Evolutionary conservation across 2,329 filamentous ascomycete genomes (phyloP).

Genomic region (Blastomyces percursus): DNA sequence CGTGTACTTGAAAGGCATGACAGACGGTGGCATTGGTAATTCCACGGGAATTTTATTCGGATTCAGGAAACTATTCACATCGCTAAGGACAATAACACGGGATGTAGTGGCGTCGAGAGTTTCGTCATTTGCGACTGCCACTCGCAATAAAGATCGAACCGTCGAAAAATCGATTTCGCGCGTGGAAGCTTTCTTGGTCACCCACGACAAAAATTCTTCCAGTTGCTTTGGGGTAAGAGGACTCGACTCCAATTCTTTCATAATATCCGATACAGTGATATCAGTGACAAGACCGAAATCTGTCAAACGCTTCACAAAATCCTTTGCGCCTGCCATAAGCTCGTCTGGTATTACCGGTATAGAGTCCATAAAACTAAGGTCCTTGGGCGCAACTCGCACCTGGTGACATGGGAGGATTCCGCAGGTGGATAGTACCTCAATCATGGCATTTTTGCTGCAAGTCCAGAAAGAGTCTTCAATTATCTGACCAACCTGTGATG

Average conservation of each 20-base stretch:
- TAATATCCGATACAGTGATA: slow-evolving; percentile 79
- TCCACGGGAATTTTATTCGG: slow-evolving; percentile 69
- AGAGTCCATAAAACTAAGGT: slow-evolving; percentile 68
- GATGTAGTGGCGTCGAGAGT: slow-evolving; percentile 49
- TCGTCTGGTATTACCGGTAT: slow-evolving; percentile 77
- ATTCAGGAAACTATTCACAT: slow-evolving; percentile 64
- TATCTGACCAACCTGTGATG: slow-evolving; percentile 66
- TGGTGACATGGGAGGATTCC: slow-evolving; percentile 76
- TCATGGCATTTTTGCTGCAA: slow-evolving; percentile 66
- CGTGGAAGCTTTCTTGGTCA: slow-evolving; percentile 57
- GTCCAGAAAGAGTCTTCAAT: slow-evolving; percentile 97
- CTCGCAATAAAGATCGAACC: slow-evolving; percentile 61
- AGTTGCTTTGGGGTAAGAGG: slow-evolving; percentile 71
- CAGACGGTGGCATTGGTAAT: slow-evolving; percentile 67
- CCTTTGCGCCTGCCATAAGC: slow-evolving; percentile 54
- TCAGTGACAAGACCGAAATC: slow-evolving; percentile 79
- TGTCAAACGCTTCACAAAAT: slow-evolving; percentile 68
- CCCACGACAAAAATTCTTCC: slow-evolving; percentile 74
- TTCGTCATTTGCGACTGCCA: slow-evolving; percentile 50
- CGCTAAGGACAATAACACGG: slow-evolving; percentile 64
- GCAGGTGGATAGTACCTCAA: slow-evolving; percentile 79
- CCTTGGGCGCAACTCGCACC: slow-evolving; percentile 64
- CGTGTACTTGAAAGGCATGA: slow-evolving; percentile 76
- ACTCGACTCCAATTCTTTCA: slow-evolving; percentile 67
- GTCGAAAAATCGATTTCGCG: slow-evolving; percentile 61